Evolutionary conservation across 192 early-diverging fungal species (phyloP), one percentile per base, ranked within the genome.

Genomic region (Backusella psychrophila): DNA sequence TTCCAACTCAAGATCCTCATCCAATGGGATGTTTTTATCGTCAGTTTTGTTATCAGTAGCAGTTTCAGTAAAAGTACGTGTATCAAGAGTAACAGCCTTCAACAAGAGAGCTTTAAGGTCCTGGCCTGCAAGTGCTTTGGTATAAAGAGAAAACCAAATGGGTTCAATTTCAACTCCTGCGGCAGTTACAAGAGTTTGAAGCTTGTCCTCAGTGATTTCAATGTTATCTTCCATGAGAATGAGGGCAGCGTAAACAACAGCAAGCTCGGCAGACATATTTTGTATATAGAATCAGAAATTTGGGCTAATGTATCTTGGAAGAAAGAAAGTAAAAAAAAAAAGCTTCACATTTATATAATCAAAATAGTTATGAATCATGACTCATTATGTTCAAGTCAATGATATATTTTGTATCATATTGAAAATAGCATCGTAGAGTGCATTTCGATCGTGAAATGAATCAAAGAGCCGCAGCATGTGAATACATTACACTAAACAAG

Each of bases 211-310:
- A 77, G 96, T 95, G 88, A 99, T 94, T 79, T 92, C 94, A 85
- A 97, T 85, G 78, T 93, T 90, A 85, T 97, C 96, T 84, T 99
- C 97, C 88, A 93, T 88, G 80, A 99, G 95, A 90, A 97, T 97
- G 77, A 99, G 93, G 44, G 97, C 90, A 77, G 97, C 94, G 91
- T 97, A 97, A 68, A 92, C 92, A 85, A 94, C 89, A 83, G 96
- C 96, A 79, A 90, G 88, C 87, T 98, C 95, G 79, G 90, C 75
- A 83, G 77, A 79, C 85, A 86, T 86, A 75, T 49, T 49, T n/a
- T n/a, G 46, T n/a, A 1, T 49, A n/a, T 49, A 6, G 19, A 26
- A 59, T 59, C 0, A n/a, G n/a, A 7, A 6, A 53, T n/a, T 21
- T 53, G 5, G 5, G 6, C 21, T 53, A 5, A 21, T 56, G 2